These are phyloP conservation scores for Coelastrella sp. DNA, from an alignment of 139 green algal genomes.

Conservation along the genomic window DNA sequence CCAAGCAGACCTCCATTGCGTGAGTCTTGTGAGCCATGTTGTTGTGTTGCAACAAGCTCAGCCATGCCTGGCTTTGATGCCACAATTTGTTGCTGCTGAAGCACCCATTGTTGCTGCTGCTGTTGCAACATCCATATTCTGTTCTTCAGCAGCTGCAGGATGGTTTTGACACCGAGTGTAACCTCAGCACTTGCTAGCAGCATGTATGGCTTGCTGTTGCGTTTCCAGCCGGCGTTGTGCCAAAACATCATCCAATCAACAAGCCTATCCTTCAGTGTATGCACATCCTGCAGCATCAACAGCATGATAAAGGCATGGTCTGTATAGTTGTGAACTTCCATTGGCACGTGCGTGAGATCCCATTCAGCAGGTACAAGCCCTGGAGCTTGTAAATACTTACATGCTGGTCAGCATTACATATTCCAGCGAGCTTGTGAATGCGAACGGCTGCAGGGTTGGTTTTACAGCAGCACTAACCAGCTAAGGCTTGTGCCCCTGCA, in stretches of 20 bases:
- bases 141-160: slow-evolving; percentile 16
- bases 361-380: no score
- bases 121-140: slow-evolving; percentile 8
- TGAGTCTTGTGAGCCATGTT: not conserved
- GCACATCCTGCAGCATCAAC: slow-evolving; percentile 19
- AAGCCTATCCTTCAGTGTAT: not conserved
- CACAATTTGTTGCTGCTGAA: not conserved
- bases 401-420: no score
- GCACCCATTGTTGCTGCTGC: not conserved
- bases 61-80: not conserved
- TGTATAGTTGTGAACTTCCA: no score
- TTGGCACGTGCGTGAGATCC: no score
- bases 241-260: slow-evolving; percentile 29
- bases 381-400: no score
- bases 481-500: no score
- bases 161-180: slow-evolving; percentile 25
- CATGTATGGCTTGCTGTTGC: slow-evolving; percentile 9
- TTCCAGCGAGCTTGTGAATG: no score
- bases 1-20: no score
- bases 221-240: not conserved
- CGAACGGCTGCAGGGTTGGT: no score
- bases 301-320: not conserved
- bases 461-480: no score
- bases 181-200: slow-evolving; percentile 37
- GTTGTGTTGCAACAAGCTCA: not conserved